These are phyloP conservation scores for Macadamia tetraphylla DNA, from an alignment of 164 flowering plant species.

Conservation along the genomic window DNA sequence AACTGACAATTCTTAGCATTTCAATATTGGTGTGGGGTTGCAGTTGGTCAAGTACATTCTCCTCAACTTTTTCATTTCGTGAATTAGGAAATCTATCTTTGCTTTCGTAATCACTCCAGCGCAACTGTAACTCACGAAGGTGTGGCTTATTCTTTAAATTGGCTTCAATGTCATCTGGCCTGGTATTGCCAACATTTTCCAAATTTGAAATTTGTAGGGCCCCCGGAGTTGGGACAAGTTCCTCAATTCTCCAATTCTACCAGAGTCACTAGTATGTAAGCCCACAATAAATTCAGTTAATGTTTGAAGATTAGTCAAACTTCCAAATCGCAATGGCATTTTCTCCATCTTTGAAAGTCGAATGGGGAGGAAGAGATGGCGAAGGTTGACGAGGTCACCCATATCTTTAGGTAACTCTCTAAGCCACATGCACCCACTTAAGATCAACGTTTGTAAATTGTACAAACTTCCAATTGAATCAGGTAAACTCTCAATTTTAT, in stretches of 20 bases:
- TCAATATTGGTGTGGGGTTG: too few relatives aligned
- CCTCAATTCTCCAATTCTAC: not conserved
- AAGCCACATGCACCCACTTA: not conserved
- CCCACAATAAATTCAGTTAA: conserved; percentile 16
- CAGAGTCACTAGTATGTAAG: conserved; percentile 5
- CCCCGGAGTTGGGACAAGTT: not conserved
- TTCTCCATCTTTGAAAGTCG: not conserved
- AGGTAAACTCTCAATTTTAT: conserved; percentile 4
- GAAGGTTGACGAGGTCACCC: conserved; percentile 7
- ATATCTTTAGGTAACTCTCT: conserved; percentile 6
- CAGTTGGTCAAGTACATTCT: too few relatives aligned
- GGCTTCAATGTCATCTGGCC: too few relatives aligned
- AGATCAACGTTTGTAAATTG: conserved; percentile 4
- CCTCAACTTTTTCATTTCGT: too few relatives aligned
- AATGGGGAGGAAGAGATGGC: not conserved
- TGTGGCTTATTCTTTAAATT: too few relatives aligned
- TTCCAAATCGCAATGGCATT: conserved; percentile 20
- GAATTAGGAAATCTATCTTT: too few relatives aligned
- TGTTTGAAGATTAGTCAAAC: conserved; percentile 14
- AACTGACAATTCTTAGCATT: too few relatives aligned
- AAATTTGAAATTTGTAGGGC: not conserved
- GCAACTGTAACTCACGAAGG: too few relatives aligned
- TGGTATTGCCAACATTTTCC: too few relatives aligned
- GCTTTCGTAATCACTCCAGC: too few relatives aligned
- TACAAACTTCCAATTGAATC: not conserved